A percentile compares a stretch with the other conserved stretches of the same genome.
Conservation (phyloP, 352 stramenopile genomes). For the Thalassiosira exigua region DNA sequence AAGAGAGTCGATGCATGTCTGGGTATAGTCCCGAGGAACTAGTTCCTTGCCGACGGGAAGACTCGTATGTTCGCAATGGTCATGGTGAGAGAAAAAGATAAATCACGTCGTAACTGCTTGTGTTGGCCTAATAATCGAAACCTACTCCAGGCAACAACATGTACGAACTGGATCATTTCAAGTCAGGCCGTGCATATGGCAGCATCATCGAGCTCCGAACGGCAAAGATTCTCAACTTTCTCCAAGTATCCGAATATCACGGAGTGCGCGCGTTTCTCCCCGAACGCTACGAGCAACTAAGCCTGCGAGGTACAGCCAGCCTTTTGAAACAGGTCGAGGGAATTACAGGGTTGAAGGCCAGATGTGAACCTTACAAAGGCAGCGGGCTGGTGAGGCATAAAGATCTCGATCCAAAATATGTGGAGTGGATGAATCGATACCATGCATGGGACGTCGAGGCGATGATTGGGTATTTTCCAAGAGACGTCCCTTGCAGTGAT, state of each 20-base stretch:
- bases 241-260: slow-evolving; percentile 21
- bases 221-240: slow-evolving; percentile 59
- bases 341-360: slow-evolving; percentile 34
- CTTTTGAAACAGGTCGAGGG: slow-evolving; percentile 47
- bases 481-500: too few relatives aligned
- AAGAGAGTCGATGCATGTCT: slow-evolving; percentile 17
- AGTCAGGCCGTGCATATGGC: slow-evolving; percentile 38
- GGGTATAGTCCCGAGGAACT: slow-evolving; percentile 33
- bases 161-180: slow-evolving; percentile 55
- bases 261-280: slow-evolving; percentile 31
- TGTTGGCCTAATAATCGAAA: too few relatives aligned
- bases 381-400: slow-evolving; percentile 34
- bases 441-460: slow-evolving; percentile 63
- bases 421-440: slow-evolving; percentile 56
- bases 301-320: slow-evolving; percentile 22
- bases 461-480: slow-evolving; percentile 50
- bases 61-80: not conserved
- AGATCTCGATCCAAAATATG: slow-evolving; percentile 31
- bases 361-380: slow-evolving; percentile 31
- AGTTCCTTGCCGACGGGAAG: slow-evolving; percentile 32
- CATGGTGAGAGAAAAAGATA: not conserved
- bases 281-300: slow-evolving; percentile 56
- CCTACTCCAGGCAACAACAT: slow-evolving; percentile 27
- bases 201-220: slow-evolving; percentile 53
- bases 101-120: too few relatives aligned